A percentile compares a stretch with the other conserved stretches of the same genome.
Evolutionary conservation across 2,329 filamentous ascomycete species (phyloP).

Genomic region (Fusarium siculi): DNA sequence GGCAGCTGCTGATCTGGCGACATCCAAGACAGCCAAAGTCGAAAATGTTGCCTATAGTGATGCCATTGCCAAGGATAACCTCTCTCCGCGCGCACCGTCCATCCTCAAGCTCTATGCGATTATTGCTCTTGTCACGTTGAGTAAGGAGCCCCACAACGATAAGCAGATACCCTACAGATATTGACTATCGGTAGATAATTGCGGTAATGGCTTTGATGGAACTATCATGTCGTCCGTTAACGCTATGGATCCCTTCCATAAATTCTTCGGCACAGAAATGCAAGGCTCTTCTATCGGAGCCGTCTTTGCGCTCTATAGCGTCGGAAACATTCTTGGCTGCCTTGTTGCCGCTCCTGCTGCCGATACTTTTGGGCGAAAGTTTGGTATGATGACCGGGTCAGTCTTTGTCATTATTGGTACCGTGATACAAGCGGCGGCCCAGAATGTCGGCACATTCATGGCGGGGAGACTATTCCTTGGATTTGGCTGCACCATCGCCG

Average conservation of each 20-base stretch:
- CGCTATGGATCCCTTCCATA: neutral
- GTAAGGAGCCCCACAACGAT: neutral
- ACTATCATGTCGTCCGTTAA: neutral
- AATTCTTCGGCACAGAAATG: neutral
- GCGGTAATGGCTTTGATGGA: neutral
- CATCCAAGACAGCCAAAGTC: neutral
- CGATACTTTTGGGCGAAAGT: neutral
- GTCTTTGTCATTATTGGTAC: neutral
- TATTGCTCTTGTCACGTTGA: neutral
- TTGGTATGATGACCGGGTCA: neutral
- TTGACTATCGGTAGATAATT: neutral
- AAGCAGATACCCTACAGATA: too few relatives aligned
- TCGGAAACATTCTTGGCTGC: neutral
- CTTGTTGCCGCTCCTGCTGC: neutral
- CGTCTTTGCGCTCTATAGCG: neutral
- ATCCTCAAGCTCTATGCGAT: neutral
- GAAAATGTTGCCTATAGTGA: neutral
- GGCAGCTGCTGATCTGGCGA: neutral
- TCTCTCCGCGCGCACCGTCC: neutral
- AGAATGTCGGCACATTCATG: neutral
- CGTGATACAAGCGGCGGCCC: neutral
- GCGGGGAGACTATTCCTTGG: neutral
- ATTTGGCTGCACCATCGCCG: neutral
- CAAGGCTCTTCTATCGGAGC: neutral
- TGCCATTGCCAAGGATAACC: slow-evolving; percentile 2